Evolutionary conservation across 1,284 basidiomycete genomes (phyloP).

Genomic region (Ustilago crameri): DNA sequence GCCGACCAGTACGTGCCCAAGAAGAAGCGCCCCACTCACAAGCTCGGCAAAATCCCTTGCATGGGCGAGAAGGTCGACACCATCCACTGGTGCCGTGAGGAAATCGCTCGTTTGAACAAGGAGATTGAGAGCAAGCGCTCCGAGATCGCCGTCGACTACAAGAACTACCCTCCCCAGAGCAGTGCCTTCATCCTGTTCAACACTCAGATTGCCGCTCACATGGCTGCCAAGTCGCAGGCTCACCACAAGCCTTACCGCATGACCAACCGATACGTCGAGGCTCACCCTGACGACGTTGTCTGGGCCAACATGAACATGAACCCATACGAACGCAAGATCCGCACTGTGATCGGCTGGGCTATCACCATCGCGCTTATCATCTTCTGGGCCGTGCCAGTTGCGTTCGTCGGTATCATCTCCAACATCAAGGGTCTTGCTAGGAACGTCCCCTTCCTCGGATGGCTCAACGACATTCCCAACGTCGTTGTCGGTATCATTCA

Average conservation of each 20-base stretch:
- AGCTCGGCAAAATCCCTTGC: constrained; percentile 75
- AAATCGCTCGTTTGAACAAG: constrained; percentile 72
- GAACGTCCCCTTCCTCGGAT: constrained; percentile 78
- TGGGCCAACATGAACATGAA: constrained; percentile 89
- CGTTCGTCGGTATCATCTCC: constrained; percentile 85
- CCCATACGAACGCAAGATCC: constrained; percentile 83
- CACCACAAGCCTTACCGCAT: constrained; percentile 64
- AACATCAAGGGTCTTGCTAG: constrained; percentile 81
- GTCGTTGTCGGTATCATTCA: constrained; percentile 79
- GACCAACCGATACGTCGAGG: constrained; percentile 55
- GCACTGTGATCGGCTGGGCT: constrained; percentile 71
- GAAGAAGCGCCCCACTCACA: constrained; percentile 78
- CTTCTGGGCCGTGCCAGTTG: constrained; percentile 72
- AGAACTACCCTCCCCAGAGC: constrained; percentile 73
- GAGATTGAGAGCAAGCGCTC: constrained; percentile 73
- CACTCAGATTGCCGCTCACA: constrained; percentile 79
- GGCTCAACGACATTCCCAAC: constrained; percentile 78
- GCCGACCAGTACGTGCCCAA: constrained; percentile 61
- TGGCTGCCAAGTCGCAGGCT: constrained; percentile 48
- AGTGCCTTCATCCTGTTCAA: constrained; percentile 88
- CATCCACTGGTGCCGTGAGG: constrained; percentile 83
- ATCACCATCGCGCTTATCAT: constrained; percentile 75
- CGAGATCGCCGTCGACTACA: constrained; percentile 74
- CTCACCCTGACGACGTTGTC: constrained; percentile 76
- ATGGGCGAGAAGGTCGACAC: constrained; percentile 80